Percentiles rank a stretch among this genome's conserved stretches.
Evolutionary conservation across 441 rosid genomes (phyloP).

Genomic region (Pelargonium citronellum): DNA sequence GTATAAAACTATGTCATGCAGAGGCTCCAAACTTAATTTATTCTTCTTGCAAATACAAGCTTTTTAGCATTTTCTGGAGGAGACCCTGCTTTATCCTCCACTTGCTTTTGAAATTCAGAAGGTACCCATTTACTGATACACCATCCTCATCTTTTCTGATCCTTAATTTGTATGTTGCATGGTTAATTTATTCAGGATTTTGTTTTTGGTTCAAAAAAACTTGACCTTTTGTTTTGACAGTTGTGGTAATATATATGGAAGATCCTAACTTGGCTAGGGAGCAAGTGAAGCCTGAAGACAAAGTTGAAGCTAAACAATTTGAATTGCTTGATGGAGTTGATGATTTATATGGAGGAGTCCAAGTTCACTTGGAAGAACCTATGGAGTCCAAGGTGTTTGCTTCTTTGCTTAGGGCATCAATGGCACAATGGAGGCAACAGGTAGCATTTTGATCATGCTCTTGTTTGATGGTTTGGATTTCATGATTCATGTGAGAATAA

Average conservation of each 20-base stretch:
- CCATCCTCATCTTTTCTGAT: background rate
- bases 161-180: background rate
- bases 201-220: background rate
- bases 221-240: background rate
- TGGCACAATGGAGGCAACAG: constrained; percentile 65
- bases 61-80: too few species aligned
- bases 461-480: background rate
- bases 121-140: background rate
- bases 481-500: too few species aligned
- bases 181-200: background rate
- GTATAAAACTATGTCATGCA: background rate
- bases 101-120: too few species aligned
- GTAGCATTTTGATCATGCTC: constrained; percentile 23
- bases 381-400: constrained; percentile 52
- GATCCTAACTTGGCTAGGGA: background rate
- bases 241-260: background rate
- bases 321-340: constrained; percentile 35
- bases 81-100: too few species aligned
- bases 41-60: too few species aligned
- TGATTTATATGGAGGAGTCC: constrained; percentile 72
- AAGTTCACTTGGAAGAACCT: constrained; percentile 48
- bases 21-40: background rate
- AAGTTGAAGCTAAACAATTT: background rate
- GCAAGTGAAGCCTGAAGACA: background rate
- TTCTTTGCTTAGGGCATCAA: constrained; percentile 47